Percentiles rank a stretch among this genome's conserved stretches.
These are phyloP conservation scores for Mycogone perniciosa DNA, from an alignment of 2,329 filamentous ascomycete genomes.

Conservation along the genomic window DNA sequence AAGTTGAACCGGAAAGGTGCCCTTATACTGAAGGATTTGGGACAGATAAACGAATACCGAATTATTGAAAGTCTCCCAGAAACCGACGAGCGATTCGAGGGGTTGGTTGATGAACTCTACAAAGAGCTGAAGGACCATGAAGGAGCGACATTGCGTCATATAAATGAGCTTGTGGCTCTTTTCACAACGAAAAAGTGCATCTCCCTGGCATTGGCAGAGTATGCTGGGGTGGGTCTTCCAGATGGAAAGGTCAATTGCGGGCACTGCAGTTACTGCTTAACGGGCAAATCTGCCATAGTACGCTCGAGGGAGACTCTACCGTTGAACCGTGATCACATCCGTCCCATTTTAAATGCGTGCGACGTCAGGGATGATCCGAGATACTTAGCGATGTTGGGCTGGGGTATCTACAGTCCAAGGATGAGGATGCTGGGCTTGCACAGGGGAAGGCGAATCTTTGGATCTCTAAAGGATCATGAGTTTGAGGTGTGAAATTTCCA, in stretches of 20 bases:
- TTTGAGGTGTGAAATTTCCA: background rate
- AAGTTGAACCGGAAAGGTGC: background rate
- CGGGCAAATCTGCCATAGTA: background rate
- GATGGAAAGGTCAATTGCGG: conserved; percentile 41
- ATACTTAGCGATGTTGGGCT: conserved; percentile 53
- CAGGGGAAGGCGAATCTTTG: background rate
- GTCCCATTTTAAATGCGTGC: conserved; percentile 37
- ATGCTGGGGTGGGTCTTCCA: conserved; percentile 51
- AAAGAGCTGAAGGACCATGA: background rate
- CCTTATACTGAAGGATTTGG: background rate
- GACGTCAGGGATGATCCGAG: conserved; percentile 49
- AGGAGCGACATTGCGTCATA: conserved; percentile 25
- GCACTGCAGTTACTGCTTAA: conserved; percentile 41
- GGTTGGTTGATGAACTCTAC: background rate
- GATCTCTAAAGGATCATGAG: background rate
- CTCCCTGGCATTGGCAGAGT: conserved; percentile 43
- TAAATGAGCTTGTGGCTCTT: conserved; percentile 44
- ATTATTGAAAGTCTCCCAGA: background rate
- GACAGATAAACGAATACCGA: background rate
- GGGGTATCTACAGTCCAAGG: conserved; percentile 55
- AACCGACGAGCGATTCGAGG: background rate
- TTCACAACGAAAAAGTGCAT: conserved; percentile 48
- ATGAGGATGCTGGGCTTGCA: conserved; percentile 32
- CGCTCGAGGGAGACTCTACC: background rate
- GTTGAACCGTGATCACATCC: conserved; percentile 36